These are phyloP conservation scores for Kalmusia sp. DNA, from an alignment of 2,329 filamentous ascomycete genomes.

Conservation along the genomic window DNA sequence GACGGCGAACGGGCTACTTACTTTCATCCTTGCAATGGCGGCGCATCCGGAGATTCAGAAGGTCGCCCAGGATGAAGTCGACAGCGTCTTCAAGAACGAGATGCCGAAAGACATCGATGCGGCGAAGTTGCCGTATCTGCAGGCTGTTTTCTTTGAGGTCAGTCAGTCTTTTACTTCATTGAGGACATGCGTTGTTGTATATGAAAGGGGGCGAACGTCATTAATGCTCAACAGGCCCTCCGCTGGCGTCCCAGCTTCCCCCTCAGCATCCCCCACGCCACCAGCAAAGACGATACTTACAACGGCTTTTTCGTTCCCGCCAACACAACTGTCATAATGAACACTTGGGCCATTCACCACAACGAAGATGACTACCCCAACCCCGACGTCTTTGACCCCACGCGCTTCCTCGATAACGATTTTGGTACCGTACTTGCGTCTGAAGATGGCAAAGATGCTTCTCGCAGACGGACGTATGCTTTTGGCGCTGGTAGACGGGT, in stretches of 20 bases:
- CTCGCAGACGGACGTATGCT: constrained; percentile 10
- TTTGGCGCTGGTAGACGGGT: constrained; percentile 17
- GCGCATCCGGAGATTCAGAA: constrained; percentile 23
- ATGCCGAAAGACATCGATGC: constrained; percentile 31
- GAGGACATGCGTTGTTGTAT: neutral
- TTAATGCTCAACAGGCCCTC: constrained; percentile 24
- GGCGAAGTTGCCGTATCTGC: constrained; percentile 37
- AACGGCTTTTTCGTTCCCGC: constrained; percentile 52
- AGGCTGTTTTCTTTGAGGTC: constrained; percentile 23
- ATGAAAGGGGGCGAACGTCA: neutral
- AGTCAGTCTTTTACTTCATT: neutral
- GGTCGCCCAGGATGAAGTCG: constrained; percentile 42
- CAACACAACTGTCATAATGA: constrained; percentile 48
- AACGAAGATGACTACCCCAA: constrained; percentile 24
- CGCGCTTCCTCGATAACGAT: constrained; percentile 10
- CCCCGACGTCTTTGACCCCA: constrained; percentile 22
- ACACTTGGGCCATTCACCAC: constrained; percentile 48
- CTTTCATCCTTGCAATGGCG: constrained; percentile 10
- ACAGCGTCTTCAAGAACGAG: constrained; percentile 27
- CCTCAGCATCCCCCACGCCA: constrained; percentile 50
- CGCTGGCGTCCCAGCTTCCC: constrained; percentile 44
- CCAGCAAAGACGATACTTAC: constrained; percentile 50
- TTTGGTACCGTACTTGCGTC: neutral
- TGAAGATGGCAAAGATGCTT: neutral
- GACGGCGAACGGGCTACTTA: constrained; percentile 26